A percentile compares a stretch with the other conserved stretches of the same genome.
These are phyloP conservation scores for Phytophthora constricta DNA, from an alignment of 352 stramenopile genomes.

Conservation along the genomic window DNA sequence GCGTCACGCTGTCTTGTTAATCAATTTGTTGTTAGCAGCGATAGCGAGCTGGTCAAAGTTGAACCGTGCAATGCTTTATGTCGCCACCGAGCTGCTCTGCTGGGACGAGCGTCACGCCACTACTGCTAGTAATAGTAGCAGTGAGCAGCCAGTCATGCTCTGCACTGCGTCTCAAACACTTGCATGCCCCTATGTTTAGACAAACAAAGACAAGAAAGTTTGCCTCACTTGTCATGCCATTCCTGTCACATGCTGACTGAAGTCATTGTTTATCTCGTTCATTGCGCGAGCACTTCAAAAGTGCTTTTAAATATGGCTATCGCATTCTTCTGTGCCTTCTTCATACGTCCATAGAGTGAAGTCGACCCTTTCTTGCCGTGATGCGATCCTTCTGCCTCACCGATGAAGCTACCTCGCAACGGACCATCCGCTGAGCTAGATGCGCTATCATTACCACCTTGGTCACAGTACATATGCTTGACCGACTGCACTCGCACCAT, in stretches of 20 bases:
- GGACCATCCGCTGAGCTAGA: constrained; percentile 27
- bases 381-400: constrained; percentile 19
- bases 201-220: not conserved
- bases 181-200: constrained; percentile 11
- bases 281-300: constrained; percentile 46
- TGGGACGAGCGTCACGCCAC: too few species aligned
- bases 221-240: too few species aligned
- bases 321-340: constrained; percentile 81
- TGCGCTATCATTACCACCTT: constrained; percentile 27
- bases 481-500: constrained; percentile 75
- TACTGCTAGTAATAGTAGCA: constrained; percentile 9
- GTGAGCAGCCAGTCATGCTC: not conserved
- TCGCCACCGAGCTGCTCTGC: not conserved
- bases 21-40: not conserved
- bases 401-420: constrained; percentile 28
- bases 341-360: constrained; percentile 84
- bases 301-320: constrained; percentile 86
- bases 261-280: constrained; percentile 9
- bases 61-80: not conserved
- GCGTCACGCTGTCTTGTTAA: not conserved
- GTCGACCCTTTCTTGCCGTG: constrained; percentile 46
- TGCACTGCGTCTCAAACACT: not conserved
- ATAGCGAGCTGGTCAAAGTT: not conserved
- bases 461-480: constrained; percentile 52
- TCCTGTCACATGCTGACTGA: too few species aligned